Conservation (phyloP, 1,139 yeast genomes). For the Scheffersomyces parashehatae region DNA sequence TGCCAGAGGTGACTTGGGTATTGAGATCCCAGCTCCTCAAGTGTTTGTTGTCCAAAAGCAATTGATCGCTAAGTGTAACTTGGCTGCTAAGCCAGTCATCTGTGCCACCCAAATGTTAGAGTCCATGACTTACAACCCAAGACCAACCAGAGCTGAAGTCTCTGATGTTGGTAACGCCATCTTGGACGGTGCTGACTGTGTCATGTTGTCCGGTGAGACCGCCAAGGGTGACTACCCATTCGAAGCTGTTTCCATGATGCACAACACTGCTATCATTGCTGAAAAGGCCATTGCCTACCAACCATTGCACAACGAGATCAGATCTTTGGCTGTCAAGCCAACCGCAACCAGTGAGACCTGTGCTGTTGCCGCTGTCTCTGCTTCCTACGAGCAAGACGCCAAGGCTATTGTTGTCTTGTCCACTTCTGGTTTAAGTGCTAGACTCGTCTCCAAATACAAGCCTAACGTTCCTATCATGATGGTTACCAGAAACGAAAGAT, state of each 20-base stretch:
- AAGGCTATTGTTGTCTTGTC: slow-evolving; percentile 96
- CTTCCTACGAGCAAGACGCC: slow-evolving; percentile 94
- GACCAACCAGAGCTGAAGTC: slow-evolving; percentile 99
- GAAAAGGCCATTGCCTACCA: slow-evolving; percentile 95
- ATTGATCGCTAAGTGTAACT: slow-evolving; percentile 97
- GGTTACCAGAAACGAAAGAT: slow-evolving; percentile 93
- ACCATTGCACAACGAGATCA: slow-evolving; percentile 84
- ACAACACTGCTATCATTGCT: slow-evolving; percentile 93
- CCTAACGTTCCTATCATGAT: slow-evolving; percentile 96
- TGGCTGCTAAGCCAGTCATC: slow-evolving; percentile 99
- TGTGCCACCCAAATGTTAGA: slow-evolving; percentile 99
- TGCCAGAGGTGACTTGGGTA: slow-evolving; percentile 99
- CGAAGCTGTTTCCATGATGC: slow-evolving; percentile 98
- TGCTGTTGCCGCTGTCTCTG: slow-evolving; percentile 95
- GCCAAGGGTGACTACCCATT: slow-evolving; percentile 99
- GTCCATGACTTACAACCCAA: slow-evolving; percentile 99
- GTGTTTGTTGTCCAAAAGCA: slow-evolving; percentile 98
- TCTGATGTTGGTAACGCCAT: slow-evolving; percentile 99
- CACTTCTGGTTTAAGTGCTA: slow-evolving; percentile 92
- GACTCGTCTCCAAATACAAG: slow-evolving; percentile 95
- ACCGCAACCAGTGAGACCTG: slow-evolving; percentile 95
- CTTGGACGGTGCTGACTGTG: slow-evolving; percentile 99
- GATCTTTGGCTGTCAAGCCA: slow-evolving; percentile 84
- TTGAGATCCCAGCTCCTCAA: slow-evolving; percentile 98
- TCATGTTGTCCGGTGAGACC: slow-evolving; percentile 98